Evolutionary conservation across 352 stramenopile species (phyloP), one percentile per base, ranked within the genome.

Genomic region (Phytophthora vignae): DNA sequence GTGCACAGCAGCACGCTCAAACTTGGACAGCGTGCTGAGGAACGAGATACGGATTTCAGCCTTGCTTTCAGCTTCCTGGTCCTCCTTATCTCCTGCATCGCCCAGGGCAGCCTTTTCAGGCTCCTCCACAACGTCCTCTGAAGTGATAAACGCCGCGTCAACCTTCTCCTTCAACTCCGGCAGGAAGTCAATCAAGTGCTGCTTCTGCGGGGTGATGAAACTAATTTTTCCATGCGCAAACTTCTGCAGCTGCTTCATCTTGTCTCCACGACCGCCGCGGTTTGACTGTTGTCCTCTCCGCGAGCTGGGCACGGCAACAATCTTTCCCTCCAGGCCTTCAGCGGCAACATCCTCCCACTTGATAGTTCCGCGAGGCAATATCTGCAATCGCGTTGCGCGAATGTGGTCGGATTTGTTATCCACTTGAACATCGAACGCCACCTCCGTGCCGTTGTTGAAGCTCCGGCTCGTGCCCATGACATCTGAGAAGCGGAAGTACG

Each of bases 401-500:
- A 89, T 67, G 31, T 89, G 87, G n/a, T 84, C 75, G 8, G 75
- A 74, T 33, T 88, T 89, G 40, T 53, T 71, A 54, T 89, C 79
- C 7, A 77, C 54, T 4, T 62, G 70, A 63, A 94, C 77, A 48
- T 94, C 86, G 69, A 95, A 95, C 10, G 86, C 84, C 38, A 93
- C 83, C 62, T 95, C 88, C 0, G 78, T 87, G 57, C 82, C 84
- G 40, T 71, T 60, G 5, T 76, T 83, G 48, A 93, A 81, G 67
- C 84, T 81, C 11, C 76, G 77, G 48, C 55, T 73, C 22, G 78
- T 67, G 27, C 77, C 84, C 78, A 95, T 90, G 4, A 95, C 86
- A 61, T 95, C 88, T 12, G 80, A 80, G 46, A 95, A 90, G 44
- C 86, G 83, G 54, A 95, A 95, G 67, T 92, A 95, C 27, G 86